A percentile compares a stretch with the other conserved stretches of the same genome.
These are phyloP conservation scores for Arthrobotrys musiformis DNA, from an alignment of 2,329 filamentous ascomycete species.

Conservation along the genomic window DNA sequence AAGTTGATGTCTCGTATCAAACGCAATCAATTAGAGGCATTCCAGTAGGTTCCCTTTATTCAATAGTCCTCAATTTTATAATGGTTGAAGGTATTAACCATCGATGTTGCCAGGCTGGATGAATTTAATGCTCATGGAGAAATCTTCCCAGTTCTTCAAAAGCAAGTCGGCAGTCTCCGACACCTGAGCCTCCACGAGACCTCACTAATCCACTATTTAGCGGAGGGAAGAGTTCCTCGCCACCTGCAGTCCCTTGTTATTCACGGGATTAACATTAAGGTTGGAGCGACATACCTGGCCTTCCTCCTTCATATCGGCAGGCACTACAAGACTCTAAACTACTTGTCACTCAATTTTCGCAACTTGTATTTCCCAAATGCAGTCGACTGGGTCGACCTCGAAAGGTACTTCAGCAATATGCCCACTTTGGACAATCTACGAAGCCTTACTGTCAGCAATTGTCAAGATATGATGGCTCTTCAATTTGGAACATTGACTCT, in stretches of 20 bases:
- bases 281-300: neutral
- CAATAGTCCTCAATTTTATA: neutral
- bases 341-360: constrained; percentile 5
- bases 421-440: neutral
- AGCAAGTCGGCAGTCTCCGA: neutral
- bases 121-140: neutral
- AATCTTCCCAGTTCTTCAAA: neutral
- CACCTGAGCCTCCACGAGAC: constrained; percentile 29
- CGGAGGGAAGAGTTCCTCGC: neutral
- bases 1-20: constrained; percentile 2
- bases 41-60: neutral
- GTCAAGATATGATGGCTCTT: constrained; percentile 15
- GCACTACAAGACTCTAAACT: constrained; percentile 8
- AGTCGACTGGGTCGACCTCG: neutral
- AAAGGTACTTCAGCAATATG: neutral
- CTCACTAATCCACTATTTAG: constrained; percentile 12
- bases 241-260: constrained; percentile 8
- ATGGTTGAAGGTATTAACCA: neutral
- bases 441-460: neutral
- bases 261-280: neutral
- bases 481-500: constrained; percentile 3
- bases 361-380: neutral
- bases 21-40: neutral
- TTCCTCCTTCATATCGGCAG: neutral
- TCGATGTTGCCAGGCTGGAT: neutral